Base-by-base conservation (phyloP, 2,329 filamentous ascomycete species). In the Botrytis medusae region DNA sequence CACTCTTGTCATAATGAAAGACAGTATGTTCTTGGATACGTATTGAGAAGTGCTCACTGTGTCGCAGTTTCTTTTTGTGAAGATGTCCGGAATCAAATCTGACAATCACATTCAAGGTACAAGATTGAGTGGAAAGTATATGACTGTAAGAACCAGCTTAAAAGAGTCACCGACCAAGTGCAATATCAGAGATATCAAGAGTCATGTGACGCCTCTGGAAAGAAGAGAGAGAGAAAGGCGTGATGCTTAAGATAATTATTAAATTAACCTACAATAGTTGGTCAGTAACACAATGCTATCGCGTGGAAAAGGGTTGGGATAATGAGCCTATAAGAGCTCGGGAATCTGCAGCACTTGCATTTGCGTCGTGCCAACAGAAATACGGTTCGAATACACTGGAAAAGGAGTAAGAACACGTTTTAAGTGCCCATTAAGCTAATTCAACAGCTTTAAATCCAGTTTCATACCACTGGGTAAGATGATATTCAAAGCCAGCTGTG, bases 1-100 rank as follows among this genome's bases (percentile, higher is more conserved):
- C 16, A 51, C 29, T 46, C 76, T 75, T 18, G 74, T 37, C 18
- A 73, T 57, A 16, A 44, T 46, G 29, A 69, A 57, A 72, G 37
- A 37, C 40, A 44, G 51, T 25, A 57, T n/a, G 37, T 25, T 57
- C 20, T 29, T 37, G 32, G 25, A 18, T 63, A 44, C n/a, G 44
- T 42, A 42, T 54, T 22, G n/a, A 51, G 29, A 65, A n/a, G 22
- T 8, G 46, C 25, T 32, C 37, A 57, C 48, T 25, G 22, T 65
- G 34, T 16, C 37, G 65, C 34, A 40, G 54, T 44, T 12, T 12
- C 48, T 34, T 40, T n/a, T 42, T 67, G 25, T 54, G n/a, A 12
- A 54, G 14, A 12, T 7, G 1, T 54, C n/a, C 18, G 32, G 32
- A n/a, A 57, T 16, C 12, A 42, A 57, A 42, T n/a, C 25, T 40